Evolutionary conservation across 2,329 filamentous ascomycete genomes (phyloP).

Genomic region (Helminthosporium solani): DNA sequence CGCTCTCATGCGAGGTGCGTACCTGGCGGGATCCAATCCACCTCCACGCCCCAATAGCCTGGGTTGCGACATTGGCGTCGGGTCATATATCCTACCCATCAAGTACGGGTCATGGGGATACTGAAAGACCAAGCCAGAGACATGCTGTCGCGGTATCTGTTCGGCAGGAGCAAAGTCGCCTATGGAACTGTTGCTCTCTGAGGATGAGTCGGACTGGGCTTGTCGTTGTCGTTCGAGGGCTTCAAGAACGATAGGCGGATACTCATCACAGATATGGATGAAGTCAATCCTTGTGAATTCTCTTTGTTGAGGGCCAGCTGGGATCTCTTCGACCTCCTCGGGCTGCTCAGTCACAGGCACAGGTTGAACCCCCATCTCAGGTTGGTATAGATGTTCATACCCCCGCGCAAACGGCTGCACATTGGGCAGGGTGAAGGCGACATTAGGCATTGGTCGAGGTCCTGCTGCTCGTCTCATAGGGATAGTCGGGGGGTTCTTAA

Average conservation of each 20-base stretch:
- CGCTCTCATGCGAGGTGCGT: conserved; percentile 18
- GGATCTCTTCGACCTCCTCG: background rate
- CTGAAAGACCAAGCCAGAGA: conserved; percentile 14
- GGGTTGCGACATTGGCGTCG: conserved; percentile 11
- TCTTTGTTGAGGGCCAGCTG: background rate
- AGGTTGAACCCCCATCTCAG: too few relatives aligned
- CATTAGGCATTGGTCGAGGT: background rate
- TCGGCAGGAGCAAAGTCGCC: conserved; percentile 13
- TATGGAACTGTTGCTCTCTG: conserved; percentile 14
- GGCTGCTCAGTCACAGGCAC: too few relatives aligned
- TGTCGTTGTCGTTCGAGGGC: conserved; percentile 11
- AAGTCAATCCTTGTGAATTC: conserved; percentile 14
- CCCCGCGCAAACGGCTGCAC: background rate
- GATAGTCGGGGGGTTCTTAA: background rate
- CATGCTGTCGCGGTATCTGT: conserved; percentile 21
- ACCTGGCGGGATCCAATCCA: conserved; percentile 14
- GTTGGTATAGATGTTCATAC: background rate
- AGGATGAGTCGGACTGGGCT: conserved; percentile 2
- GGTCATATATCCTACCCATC: conserved; percentile 8
- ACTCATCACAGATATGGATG: conserved; percentile 24
- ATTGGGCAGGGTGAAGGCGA: background rate
- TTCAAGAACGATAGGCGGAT: conserved; percentile 19
- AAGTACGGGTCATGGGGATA: conserved; percentile 12
- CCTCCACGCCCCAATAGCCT: conserved; percentile 11
- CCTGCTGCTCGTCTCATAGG: background rate